These are phyloP conservation scores for Alternaria triticina DNA, from an alignment of 2,329 filamentous ascomycete genomes.

Conservation along the genomic window DNA sequence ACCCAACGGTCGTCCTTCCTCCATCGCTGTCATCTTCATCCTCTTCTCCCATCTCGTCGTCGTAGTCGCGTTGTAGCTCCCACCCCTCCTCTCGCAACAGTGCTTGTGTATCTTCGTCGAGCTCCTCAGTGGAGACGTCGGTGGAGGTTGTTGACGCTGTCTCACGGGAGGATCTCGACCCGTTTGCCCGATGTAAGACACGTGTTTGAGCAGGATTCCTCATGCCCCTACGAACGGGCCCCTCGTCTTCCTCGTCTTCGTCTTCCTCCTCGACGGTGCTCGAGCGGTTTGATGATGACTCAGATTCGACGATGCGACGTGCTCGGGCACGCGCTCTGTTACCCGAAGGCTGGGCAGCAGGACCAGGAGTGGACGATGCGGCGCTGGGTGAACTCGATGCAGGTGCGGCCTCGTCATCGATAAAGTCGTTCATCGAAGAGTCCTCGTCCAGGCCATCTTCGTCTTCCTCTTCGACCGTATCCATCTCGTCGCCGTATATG, in stretches of 20 bases:
- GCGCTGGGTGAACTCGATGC: constrained; percentile 30
- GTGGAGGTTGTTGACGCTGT: constrained; percentile 45
- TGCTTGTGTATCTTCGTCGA: constrained; percentile 49
- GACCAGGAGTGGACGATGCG: constrained; percentile 39
- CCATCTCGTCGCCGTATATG: constrained; percentile 51
- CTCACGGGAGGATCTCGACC: constrained; percentile 36
- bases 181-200: constrained; percentile 43
- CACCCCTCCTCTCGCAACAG: constrained; percentile 46
- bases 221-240: constrained; percentile 43
- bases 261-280: constrained; percentile 44
- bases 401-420: constrained; percentile 44
- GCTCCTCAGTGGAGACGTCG: constrained; percentile 44
- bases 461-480: constrained; percentile 52
- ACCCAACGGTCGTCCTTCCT: constrained; percentile 54
- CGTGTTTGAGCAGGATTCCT: constrained; percentile 39
- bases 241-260: constrained; percentile 47
- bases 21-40: constrained; percentile 52
- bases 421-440: constrained; percentile 53
- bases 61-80: constrained; percentile 49
- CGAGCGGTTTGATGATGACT: constrained; percentile 46
- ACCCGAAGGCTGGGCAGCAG: constrained; percentile 37
- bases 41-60: constrained; percentile 47
- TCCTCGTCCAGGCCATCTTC: constrained; percentile 48
- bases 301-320: constrained; percentile 49
- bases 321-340: constrained; percentile 31